These are phyloP conservation scores for Calonectria montana DNA, from an alignment of 2,329 filamentous ascomycete genomes.

Conservation along the genomic window DNA sequence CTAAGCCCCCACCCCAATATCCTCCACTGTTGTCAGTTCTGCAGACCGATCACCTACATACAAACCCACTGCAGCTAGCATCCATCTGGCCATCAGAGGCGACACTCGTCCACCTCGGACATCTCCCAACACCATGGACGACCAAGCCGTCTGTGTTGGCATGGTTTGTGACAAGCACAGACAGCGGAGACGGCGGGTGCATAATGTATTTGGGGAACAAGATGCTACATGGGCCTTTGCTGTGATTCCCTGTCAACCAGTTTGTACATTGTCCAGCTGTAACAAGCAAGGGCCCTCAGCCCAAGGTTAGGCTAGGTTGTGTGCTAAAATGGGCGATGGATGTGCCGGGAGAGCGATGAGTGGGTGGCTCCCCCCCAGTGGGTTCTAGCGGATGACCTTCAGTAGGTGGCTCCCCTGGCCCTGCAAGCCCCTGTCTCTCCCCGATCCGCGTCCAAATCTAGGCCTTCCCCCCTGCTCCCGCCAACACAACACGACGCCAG, in stretches of 20 bases:
- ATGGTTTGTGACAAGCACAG: constrained; percentile 10
- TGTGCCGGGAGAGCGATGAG: constrained; percentile 5
- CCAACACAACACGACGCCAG: constrained; percentile 21
- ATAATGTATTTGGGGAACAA: neutral
- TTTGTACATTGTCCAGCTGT: neutral
- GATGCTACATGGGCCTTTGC: neutral
- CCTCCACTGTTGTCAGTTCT: neutral
- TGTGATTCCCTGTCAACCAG: neutral
- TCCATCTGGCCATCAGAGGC: neutral
- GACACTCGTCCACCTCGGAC: neutral
- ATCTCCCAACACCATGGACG: neutral
- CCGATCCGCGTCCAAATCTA: constrained; percentile 7
- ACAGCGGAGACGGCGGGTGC: neutral
- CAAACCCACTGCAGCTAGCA: neutral
- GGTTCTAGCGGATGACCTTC: constrained; percentile 13
- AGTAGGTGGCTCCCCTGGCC: constrained; percentile 7
- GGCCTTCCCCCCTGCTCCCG: constrained; percentile 15
- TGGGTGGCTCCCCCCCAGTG: constrained; percentile 1
- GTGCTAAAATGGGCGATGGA: constrained; percentile 16
- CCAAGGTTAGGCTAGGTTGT: constrained; percentile 6
- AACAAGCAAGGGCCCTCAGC: neutral
- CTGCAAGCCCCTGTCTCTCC: constrained; percentile 18
- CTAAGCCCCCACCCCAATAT: neutral
- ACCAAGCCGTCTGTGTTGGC: neutral
- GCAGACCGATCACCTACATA: neutral